A percentile compares a stretch with the other conserved stretches of the same genome.
These are phyloP conservation scores for Auriscalpium orientale DNA, from an alignment of 768 basidiomycete species.

Conservation along the genomic window DNA sequence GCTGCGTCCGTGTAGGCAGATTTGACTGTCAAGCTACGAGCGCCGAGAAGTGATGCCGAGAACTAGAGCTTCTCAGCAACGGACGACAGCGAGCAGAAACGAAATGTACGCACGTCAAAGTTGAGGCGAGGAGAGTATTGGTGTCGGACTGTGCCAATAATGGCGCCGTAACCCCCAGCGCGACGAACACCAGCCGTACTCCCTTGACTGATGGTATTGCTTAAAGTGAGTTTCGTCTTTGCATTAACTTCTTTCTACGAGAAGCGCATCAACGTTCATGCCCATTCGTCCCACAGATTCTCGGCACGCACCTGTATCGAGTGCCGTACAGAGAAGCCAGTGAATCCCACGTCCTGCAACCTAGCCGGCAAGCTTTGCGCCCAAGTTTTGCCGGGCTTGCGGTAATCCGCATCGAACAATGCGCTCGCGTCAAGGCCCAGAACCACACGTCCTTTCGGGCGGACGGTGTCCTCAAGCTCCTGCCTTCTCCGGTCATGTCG, in stretches of 20 bases:
- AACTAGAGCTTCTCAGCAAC: conserved; percentile 10
- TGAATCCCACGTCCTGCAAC: conserved; percentile 28
- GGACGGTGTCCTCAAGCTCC: conserved; percentile 32
- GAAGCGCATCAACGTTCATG: background rate
- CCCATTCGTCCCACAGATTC: background rate
- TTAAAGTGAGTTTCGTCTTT: conserved; percentile 36
- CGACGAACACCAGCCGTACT: background rate
- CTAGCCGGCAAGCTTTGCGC: conserved; percentile 18
- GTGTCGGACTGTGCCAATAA: conserved; percentile 68
- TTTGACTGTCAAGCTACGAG: conserved; percentile 6
- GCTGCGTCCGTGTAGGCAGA: conserved; percentile 7
- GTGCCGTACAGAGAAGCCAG: conserved; percentile 35
- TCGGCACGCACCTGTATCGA: conserved; percentile 32
- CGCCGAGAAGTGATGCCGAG: conserved; percentile 15
- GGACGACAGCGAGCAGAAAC: background rate
- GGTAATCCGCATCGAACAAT: conserved; percentile 31
- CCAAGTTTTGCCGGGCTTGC: background rate
- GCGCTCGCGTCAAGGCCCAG: conserved; percentile 44
- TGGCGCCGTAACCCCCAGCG: background rate
- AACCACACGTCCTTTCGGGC: conserved; percentile 37
- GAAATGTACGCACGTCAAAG: conserved; percentile 25
- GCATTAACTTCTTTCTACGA: conserved; percentile 41
- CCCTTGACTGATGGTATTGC: conserved; percentile 26
- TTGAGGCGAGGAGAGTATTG: conserved; percentile 61
- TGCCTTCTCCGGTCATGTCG: conserved; percentile 31